These are phyloP conservation scores for Mycosphaerella arachidis DNA, from an alignment of 2,329 filamentous ascomycete genomes.

Conservation along the genomic window DNA sequence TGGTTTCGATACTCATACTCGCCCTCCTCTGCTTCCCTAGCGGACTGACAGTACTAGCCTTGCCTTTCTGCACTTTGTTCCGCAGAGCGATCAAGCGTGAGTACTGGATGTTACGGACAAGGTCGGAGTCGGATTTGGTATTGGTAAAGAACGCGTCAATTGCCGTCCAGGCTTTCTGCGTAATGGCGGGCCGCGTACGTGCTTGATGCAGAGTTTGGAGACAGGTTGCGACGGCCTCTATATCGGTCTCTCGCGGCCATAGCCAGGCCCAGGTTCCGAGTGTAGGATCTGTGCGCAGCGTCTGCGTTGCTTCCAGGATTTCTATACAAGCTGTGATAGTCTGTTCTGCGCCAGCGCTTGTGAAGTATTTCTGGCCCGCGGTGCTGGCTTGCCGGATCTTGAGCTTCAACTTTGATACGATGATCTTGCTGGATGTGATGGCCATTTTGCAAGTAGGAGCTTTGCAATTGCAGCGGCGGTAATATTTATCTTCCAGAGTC, in stretches of 20 bases:
- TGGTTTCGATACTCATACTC: neutral
- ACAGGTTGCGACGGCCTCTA: slow-evolving; percentile 13
- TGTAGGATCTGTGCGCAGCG: slow-evolving; percentile 10
- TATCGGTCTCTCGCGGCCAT: slow-evolving; percentile 10
- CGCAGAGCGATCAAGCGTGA: neutral
- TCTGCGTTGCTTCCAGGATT: slow-evolving; percentile 12
- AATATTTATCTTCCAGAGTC: slow-evolving; percentile 20
- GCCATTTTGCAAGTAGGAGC: slow-evolving; percentile 14
- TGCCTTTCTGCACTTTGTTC: neutral
- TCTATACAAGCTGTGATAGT: slow-evolving; percentile 7
- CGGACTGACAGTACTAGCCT: neutral
- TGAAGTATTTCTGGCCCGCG: slow-evolving; percentile 6
- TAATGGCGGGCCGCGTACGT: slow-evolving; percentile 7
- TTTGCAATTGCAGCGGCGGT: slow-evolving; percentile 13
- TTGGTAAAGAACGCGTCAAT: slow-evolving; percentile 14
- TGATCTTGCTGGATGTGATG: slow-evolving; percentile 16
- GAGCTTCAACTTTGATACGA: slow-evolving; percentile 16
- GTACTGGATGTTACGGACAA: neutral
- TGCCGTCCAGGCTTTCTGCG: slow-evolving; percentile 10
- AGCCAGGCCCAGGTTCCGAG: slow-evolving; percentile 17
- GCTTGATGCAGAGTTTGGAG: slow-evolving; percentile 10
- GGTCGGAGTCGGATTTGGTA: neutral
- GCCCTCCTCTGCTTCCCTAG: neutral
- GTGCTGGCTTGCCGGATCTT: slow-evolving; percentile 1
- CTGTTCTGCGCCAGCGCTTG: slow-evolving; percentile 7